These are phyloP conservation scores for Pelargonium fulgidum DNA, from an alignment of 441 rosid species.

Conservation along the genomic window DNA sequence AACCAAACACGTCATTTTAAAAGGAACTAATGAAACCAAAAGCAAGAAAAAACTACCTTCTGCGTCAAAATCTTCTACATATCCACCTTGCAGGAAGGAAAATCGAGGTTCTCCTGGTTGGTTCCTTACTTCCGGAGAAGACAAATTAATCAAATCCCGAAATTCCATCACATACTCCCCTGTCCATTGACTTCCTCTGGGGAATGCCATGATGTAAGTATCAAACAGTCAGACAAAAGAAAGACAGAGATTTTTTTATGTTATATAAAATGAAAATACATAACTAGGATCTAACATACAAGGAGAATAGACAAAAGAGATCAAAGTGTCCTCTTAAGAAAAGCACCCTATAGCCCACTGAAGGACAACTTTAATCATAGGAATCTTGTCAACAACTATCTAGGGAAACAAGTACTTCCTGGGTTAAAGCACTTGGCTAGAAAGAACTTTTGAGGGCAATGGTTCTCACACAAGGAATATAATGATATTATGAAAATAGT, in stretches of 20 bases:
- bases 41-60: constrained; percentile 34
- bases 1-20: not conserved
- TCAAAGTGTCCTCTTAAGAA: not conserved
- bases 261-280: not conserved
- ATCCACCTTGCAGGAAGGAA: constrained; percentile 75
- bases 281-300: not conserved
- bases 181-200: constrained; percentile 86
- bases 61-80: constrained; percentile 53
- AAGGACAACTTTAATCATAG: too few relatives aligned
- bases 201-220: constrained; percentile 17
- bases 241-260: constrained; percentile 8
- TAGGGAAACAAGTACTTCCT: not conserved
- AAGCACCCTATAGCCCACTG: too few relatives aligned
- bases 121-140: constrained; percentile 28
- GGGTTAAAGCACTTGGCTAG: not conserved
- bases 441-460: not conserved
- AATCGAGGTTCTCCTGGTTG: constrained; percentile 74
- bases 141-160: constrained; percentile 51
- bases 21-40: not conserved
- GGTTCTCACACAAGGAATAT: not conserved
- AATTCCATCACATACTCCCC: constrained; percentile 75
- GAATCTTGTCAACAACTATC: not conserved
- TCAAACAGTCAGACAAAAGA: not conserved
- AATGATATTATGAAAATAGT: too few relatives aligned
- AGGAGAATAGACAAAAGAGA: not conserved